Evolutionary conservation across 805 yeast species (phyloP), one percentile per base, ranked within the genome.

Genomic region (Ogataea philodendri): DNA sequence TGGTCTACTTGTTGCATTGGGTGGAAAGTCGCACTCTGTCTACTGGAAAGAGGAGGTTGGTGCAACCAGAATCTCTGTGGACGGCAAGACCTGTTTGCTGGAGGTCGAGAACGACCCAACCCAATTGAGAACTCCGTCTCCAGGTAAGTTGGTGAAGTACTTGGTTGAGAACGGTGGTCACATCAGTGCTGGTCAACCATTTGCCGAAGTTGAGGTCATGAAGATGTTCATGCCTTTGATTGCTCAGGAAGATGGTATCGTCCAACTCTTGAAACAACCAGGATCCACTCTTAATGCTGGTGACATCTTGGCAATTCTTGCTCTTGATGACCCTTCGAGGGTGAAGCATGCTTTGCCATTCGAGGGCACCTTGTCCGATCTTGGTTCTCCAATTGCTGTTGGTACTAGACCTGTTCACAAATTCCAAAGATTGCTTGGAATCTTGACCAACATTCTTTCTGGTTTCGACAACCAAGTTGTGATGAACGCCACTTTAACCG

Each of bases 121-220:
- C 26, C 97, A 93, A 70, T 73, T 94, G 59, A 81, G 97, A 69
- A 87, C 98, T 22, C 98, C 98, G 28, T 93, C 98, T 18, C 99
- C 98, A 36, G 99, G 99, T 72, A 93, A 93, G 67, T 74, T 93
- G 49, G 95, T 90, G 44, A 86, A 86, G 60, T 93, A 80, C 60
- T 70, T 93, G 50, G 95, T 93, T 44, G 97, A 94, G 58, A 83
- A 81, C 52, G 98, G 98, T 49, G 98, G 90, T 46, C 97, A 90
- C 56, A 76, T 93, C 52, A 66, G 64, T 34, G 79, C 93, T 42
- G 97, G 97, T 43, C 95, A 90, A 66, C 81, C 97, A 29, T 94
- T 78, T 57, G 98, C 98, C 26, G 98, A 93, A 68, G 96, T 93
- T 39, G 99, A 93, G 68, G 98, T 93, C 49, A 93, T 93, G 99